These are phyloP conservation scores for Rhodamnia argentea DNA, from an alignment of 345 rosid species.

Conservation along the genomic window DNA sequence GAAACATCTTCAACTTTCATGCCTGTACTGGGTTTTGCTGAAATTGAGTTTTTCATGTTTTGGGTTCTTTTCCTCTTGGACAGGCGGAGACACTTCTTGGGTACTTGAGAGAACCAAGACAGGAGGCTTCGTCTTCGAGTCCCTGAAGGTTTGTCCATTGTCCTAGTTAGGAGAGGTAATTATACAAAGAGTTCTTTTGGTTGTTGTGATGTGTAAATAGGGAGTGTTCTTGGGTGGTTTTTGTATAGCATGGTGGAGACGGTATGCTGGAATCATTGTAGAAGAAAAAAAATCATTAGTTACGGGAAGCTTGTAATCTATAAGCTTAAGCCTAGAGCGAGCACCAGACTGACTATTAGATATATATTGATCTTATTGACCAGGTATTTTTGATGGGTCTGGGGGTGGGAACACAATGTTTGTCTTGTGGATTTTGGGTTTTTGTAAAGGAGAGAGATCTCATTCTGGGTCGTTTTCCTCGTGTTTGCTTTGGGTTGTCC, in stretches of 20 bases:
- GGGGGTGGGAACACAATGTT: background rate
- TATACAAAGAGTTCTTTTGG: background rate
- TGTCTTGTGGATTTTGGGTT: background rate
- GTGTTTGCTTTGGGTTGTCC: background rate
- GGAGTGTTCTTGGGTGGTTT: background rate
- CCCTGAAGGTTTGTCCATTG: slow-evolving; percentile 4
- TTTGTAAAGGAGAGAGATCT: background rate
- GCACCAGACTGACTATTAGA: background rate
- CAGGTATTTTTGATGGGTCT: background rate
- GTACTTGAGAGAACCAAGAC: slow-evolving; percentile 41
- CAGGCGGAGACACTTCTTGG: slow-evolving; percentile 84
- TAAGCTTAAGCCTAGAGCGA: background rate
- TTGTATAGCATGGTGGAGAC: slow-evolving; percentile 5
- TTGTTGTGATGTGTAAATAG: slow-evolving; percentile 3
- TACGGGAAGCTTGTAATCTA: background rate
- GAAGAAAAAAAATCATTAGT: background rate
- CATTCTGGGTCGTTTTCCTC: background rate
- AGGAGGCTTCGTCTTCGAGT: slow-evolving; percentile 32
- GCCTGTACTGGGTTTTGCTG: background rate
- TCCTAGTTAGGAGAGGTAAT: background rate
- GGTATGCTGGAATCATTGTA: background rate
- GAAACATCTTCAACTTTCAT: background rate
- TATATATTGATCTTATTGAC: background rate
- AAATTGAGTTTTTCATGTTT: background rate
- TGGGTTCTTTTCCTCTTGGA: slow-evolving; percentile 3